phyloP scores from a whole-genome alignment of 192 early-diverging fungal genomes.

The Backusella mclennaniae region DNA sequence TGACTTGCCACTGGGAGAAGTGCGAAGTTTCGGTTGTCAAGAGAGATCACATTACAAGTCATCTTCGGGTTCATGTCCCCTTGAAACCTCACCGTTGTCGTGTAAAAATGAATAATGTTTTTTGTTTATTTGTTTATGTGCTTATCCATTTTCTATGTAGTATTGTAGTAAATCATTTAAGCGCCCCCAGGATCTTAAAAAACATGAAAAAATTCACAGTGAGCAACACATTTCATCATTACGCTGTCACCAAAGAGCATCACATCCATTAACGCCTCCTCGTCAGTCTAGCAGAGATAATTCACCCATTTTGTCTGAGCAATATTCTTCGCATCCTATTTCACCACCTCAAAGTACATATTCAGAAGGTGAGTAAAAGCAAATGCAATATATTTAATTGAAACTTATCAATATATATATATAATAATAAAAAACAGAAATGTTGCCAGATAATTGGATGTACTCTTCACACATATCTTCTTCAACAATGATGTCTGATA shows the following conservation, averaged over 20 bases:
- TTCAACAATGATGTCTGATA: neutral
- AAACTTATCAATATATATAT: neutral
- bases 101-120: slow-evolving; percentile 32
- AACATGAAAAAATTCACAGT: slow-evolving; percentile 85
- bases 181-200: slow-evolving; percentile 90
- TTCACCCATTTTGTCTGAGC: slow-evolving; percentile 16
- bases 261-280: slow-evolving; percentile 31
- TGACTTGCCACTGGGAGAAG: slow-evolving; percentile 86
- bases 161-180: slow-evolving; percentile 83
- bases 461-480: neutral
- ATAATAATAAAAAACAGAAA: neutral
- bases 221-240: slow-evolving; percentile 35
- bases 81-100: slow-evolving; percentile 87
- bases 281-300: slow-evolving; percentile 22
- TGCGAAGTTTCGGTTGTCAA: slow-evolving; percentile 75
- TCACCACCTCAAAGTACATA: slow-evolving; percentile 37
- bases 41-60: slow-evolving; percentile 98
- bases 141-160: slow-evolving; percentile 25
- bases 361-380: slow-evolving; percentile 24
- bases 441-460: slow-evolving; percentile 9
- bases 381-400: neutral
- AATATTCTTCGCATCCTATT: slow-evolving; percentile 20
- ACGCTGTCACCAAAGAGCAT: neutral
- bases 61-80: slow-evolving; percentile 89
- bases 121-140: neutral